A percentile compares a stretch with the other conserved stretches of the same genome.
Conservation (phyloP, 805 yeast species). For the Starmerella stigmatis region DNA sequence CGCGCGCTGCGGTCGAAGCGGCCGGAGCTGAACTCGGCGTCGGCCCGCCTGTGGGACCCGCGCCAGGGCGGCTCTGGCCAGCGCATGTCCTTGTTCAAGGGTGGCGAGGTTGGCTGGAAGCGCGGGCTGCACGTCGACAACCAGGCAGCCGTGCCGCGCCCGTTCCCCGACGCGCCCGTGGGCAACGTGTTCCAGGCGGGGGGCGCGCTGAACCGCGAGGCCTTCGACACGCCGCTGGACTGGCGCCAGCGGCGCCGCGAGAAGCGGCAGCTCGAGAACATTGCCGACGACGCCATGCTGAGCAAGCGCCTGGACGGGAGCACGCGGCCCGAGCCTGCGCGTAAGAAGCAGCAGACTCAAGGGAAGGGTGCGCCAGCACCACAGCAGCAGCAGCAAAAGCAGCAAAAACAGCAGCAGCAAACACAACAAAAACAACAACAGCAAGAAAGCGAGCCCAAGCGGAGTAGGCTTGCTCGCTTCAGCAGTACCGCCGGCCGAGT, state of each 20-base stretch:
- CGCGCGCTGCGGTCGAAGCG: constrained; percentile 46
- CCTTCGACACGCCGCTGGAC: constrained; percentile 34
- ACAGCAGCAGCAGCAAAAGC: not conserved
- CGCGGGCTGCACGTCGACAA: constrained; percentile 27
- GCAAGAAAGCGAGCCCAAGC: no score
- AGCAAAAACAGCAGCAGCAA: no score
- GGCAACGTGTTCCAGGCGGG: constrained; percentile 18
- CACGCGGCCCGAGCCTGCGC: not conserved
- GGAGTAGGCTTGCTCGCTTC: no score
- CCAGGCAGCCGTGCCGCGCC: constrained; percentile 23
- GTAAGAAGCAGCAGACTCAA: not conserved
- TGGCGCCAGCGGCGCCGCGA: constrained; percentile 27
- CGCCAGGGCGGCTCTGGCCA: constrained; percentile 28
- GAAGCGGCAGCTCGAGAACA: constrained; percentile 24
- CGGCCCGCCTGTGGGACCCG: constrained; percentile 47
- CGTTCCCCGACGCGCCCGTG: constrained; percentile 17
- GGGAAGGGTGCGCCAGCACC: no score
- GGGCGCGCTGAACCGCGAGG: constrained; percentile 31
- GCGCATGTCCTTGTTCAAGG: constrained; percentile 34
- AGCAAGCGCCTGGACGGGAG: constrained; percentile 30
- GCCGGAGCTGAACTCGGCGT: constrained; percentile 61
- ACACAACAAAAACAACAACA: no score
- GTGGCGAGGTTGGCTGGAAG: constrained; percentile 28
- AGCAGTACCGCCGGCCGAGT: no score
- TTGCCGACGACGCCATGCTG: constrained; percentile 27